Base-by-base conservation (phyloP, 306 rosid species). In the Trifolium fragiferum region DNA sequence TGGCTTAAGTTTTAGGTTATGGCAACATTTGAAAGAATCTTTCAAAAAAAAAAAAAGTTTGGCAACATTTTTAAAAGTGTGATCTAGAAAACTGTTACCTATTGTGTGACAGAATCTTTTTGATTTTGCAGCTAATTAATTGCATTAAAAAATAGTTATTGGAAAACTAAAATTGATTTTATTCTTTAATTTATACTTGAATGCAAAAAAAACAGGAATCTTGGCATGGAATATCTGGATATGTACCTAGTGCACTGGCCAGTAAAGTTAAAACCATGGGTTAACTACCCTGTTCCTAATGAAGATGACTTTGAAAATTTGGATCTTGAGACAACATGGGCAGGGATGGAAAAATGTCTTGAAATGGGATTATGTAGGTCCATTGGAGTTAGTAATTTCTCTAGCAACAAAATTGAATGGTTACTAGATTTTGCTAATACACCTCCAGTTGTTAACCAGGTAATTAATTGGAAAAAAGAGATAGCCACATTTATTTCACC, bases 191-290 rank as follows among this genome's bases (percentile, higher is more conserved):
- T 50, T 33, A 6, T n/a, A 43, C 21, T 73, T 55, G 55, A 65
- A 70, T 81, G 20, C 41, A 9, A 72, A 76, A 9, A 72, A 76
- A 55, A 64, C 70, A 93, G 98, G 88, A 89, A 75, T 25, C 21
- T 93, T 72, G 90, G 86, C 4, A 80, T 93, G 97, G 94, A 87
- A 38, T 85, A 91, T 78, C 59, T 93, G 79, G 97, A 93, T 83
- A 75, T 93, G 98, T 93, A 93, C 67, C 74, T 93, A 20, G 96
- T 93, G 83, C 98, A 93, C 78, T 93, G 97, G 98, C 98, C 97
- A 23, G 86, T 91, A 8, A 89, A 88, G 74, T 76, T 93, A 82
- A 93, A 89, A 89, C 91, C 92, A 78, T 83, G 98, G 94, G 91
- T 85, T 58, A 59, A 84, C 66, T 76, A 87, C 61, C 78, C 91